Evolutionary conservation across 441 rosid species (phyloP), one percentile per base, ranked within the genome.

Genomic region (Adansonia grandidieri): DNA sequence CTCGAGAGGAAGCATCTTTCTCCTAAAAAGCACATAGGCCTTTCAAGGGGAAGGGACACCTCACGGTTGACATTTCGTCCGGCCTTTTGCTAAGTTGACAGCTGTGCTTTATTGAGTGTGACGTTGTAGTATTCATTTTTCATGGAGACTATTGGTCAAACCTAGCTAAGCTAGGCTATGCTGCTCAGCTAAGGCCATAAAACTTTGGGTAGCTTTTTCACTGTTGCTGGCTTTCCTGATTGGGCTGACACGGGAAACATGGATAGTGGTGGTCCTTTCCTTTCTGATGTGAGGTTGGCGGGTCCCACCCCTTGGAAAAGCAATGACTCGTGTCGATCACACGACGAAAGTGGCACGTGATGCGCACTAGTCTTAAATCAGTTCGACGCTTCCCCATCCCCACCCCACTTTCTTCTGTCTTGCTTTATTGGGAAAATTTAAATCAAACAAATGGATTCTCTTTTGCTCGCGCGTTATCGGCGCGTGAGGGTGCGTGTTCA

Each of bases 241-340:
- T 61, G 73, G 77, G 63, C 61, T 40, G 79, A 74, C 79, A 74
- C 71, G 8, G 70, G 71, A 11, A 20, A 62, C 65, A 68, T 15
- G 14, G 24, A n/a, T 51, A n/a, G 50, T 17, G 76, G 14, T 1
- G 24, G 69, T 4, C 19, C 61, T 28, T 10, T 17, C 17, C 60
- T 22, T 61, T 10, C 3, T 15, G 15, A 48, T 50, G 22, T 17
- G n/a, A 70, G 32, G 60, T 6, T 15, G 0, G 13, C 10, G 65
- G 78, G 83, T 73, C 78, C 83, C 65, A 0, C 15, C 17, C 66
- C 1, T 62, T 14, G 3, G 42, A 10, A 73, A 9, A 51, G 58
- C 56, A 28, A 63, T 40, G 80, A 72, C 71, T 62, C 83, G 81
- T 73, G 85, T 80, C 83, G 5, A 24, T 5, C 81, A 58, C 0